Conservation (phyloP, 2,329 filamentous ascomycete genomes). For the Colletotrichum melonis region DNA sequence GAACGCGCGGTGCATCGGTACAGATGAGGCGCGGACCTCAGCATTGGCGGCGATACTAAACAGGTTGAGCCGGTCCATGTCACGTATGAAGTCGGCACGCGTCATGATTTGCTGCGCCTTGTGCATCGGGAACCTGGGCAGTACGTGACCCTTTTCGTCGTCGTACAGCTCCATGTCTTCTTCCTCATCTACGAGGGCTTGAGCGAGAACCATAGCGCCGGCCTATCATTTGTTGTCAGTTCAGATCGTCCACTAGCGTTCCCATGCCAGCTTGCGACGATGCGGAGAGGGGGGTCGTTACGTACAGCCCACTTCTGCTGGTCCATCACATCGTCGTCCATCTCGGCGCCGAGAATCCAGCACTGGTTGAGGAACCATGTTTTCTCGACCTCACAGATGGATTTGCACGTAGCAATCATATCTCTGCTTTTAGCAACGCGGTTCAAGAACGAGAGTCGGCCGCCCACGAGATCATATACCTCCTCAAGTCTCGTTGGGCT, state of each 20-base stretch:
- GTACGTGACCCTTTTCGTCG: constrained; percentile 28
- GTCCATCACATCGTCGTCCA: constrained; percentile 98
- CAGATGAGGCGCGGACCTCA: constrained; percentile 90
- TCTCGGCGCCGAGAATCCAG: constrained; percentile 77
- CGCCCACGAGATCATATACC: constrained; percentile 89
- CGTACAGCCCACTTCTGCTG: constrained; percentile 94
- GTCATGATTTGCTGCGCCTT: constrained; percentile 94
- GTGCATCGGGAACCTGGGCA: constrained; percentile 69
- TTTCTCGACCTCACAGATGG: constrained; percentile 75
- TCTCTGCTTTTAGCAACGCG: constrained; percentile 87
- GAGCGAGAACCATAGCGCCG: constrained; percentile 92
- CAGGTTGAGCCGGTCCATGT: constrained; percentile 92
- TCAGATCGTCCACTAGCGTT: neutral
- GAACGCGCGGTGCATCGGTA: constrained; percentile 96
- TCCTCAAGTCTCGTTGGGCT: constrained; percentile 71
- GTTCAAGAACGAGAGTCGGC: constrained; percentile 87
- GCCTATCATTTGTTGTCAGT: constrained; percentile 61
- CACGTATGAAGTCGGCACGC: constrained; percentile 90
- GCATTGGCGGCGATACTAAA: constrained; percentile 93
- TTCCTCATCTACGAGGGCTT: constrained; percentile 88
- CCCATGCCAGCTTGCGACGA: neutral
- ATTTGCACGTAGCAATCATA: constrained; percentile 84
- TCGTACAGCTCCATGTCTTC: constrained; percentile 57
- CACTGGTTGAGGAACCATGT: constrained; percentile 83
- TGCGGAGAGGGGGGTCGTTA: constrained; percentile 38